A percentile compares a stretch with the other conserved stretches of the same genome.
These are phyloP conservation scores for Cyclotella distinguenda DNA, from an alignment of 108 stramenopile genomes.

Conservation along the genomic window DNA sequence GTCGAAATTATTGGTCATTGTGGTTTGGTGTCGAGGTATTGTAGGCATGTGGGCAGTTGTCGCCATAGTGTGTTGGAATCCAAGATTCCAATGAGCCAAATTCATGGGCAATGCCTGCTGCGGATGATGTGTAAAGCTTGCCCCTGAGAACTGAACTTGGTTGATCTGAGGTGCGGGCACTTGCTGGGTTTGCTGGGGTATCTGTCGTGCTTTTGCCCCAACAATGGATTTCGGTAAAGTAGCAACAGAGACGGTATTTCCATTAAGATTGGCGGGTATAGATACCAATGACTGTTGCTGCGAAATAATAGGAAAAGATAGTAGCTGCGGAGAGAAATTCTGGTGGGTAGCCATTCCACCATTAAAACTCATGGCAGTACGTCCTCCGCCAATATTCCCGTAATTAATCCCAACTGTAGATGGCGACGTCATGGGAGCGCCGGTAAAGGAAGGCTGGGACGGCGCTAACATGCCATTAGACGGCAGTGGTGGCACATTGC, in stretches of 20 bases:
- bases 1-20: no score
- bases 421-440: no score
- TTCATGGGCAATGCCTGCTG: background rate
- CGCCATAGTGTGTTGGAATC: no score
- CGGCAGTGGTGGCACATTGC: no score
- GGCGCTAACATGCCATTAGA: no score
- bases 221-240: background rate
- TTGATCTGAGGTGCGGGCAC: background rate
- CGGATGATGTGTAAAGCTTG: slow-evolving; percentile 5
- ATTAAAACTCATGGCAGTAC: background rate
- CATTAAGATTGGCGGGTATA: background rate
- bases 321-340: background rate
- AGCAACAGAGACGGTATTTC: background rate
- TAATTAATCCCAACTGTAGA: no score
- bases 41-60: no score
- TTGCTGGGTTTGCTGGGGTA: no score
- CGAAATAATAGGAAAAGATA: background rate
- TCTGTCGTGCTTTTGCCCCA: no score
- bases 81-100: background rate
- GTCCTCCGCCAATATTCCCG: background rate
- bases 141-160: background rate
- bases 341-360: background rate
- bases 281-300: background rate
- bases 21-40: no score
- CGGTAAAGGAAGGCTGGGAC: no score